Evolutionary conservation across 1,284 basidiomycete species (phyloP).

Genomic region (Tremellales sp.): DNA sequence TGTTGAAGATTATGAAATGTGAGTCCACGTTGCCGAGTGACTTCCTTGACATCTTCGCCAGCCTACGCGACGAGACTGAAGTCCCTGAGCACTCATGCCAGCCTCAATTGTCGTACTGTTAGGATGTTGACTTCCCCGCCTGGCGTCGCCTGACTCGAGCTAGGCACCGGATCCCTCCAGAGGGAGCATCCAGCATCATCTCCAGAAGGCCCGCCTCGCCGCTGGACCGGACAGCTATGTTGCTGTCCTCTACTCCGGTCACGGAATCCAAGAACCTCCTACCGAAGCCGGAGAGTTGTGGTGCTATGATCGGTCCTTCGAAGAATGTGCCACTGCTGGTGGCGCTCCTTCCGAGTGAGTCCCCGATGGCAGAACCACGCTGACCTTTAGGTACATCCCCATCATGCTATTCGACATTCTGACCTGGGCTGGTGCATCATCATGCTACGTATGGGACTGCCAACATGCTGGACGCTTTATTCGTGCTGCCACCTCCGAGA

Average conservation of each 20-base stretch:
- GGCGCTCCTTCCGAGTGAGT: constrained; percentile 35
- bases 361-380: not conserved
- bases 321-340: constrained; percentile 31
- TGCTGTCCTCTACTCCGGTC: constrained; percentile 32
- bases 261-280: constrained; percentile 41
- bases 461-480: constrained; percentile 35
- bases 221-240: constrained; percentile 32
- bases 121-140: not conserved
- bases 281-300: constrained; percentile 41
- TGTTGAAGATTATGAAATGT: constrained; percentile 37
- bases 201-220: constrained; percentile 28
- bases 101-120: constrained; percentile 15
- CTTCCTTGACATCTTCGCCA: too few species aligned
- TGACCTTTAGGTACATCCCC: constrained; percentile 34
- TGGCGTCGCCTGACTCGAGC: not conserved
- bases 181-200: constrained; percentile 30
- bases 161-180: constrained; percentile 36
- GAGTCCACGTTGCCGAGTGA: constrained; percentile 7
- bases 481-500: constrained; percentile 26
- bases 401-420: constrained; percentile 37
- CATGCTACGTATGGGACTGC: constrained; percentile 40
- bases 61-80: constrained; percentile 20
- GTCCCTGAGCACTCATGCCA: constrained; percentile 6
- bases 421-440: constrained; percentile 35
- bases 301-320: constrained; percentile 37